Base-by-base conservation (phyloP, 2,329 filamentous ascomycete species). In the Alternaria sp. region DNA sequence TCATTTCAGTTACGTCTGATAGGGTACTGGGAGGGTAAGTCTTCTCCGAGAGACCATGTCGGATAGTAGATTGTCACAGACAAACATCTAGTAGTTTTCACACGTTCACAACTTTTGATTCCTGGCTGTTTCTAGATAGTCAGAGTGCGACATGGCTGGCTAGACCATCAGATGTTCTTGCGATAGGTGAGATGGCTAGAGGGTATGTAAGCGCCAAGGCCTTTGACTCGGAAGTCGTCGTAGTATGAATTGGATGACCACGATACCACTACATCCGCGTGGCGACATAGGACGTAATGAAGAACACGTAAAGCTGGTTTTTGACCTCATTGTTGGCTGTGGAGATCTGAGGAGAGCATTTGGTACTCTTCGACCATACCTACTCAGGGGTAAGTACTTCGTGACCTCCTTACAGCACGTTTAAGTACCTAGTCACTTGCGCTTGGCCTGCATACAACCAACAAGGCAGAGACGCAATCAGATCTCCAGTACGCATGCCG, bases 301-400 rank as follows among this genome's bases (percentile, higher is more conserved):
- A 22, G 5, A 4, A 41, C 18, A 41, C 18, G 5, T 22, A 3
- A 22, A 9, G 8, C 38, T 39, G 3, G 6, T 20, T 14, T 39
- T 0, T 4, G 3, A 41, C 5, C 9, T 6, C 6, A 5, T 5
- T 6, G 0, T 22, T 4, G 2, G 11, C 5, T 1, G 9, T 20
- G 7, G 38, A 41, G 18, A 18, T 5, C 18, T 14, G 38, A 22
- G 9, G 18, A 6, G 9, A 22, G 11, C 18, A 41, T 1, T 1
- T 39, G 7, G 38, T 20, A 20, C n/a, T 20, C 16, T 30, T 30
- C 16, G 16, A 38, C 7, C 36, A n/a, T 16, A 3, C n/a, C 7
- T 39, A 0, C n/a, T 8, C 7, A 11, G 11, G n/a, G n/a, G n/a
- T 20, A n/a, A 39, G 38, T 20, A 39, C 38, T 39, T 11, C 11